phyloP scores from a whole-genome alignment of 2,329 filamentous ascomycete genomes.

The Paecilomyces niveus region DNA sequence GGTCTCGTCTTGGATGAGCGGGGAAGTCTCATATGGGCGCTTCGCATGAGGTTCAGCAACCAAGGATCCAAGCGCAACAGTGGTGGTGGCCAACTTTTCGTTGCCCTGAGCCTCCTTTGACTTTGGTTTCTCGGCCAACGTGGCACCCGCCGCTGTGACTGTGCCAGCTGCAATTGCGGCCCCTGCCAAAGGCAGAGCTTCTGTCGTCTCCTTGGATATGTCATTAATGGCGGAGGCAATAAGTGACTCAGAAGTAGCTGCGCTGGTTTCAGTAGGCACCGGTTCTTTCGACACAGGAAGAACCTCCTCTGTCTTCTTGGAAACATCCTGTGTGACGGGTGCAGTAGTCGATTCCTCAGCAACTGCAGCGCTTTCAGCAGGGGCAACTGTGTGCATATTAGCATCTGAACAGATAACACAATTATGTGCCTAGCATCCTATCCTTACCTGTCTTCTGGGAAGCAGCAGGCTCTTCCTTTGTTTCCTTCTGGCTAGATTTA shows the following conservation, averaged over 20 bases:
- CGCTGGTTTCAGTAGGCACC: neutral
- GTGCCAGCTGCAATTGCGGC: neutral
- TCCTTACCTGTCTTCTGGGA: neutral
- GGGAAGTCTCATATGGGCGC: slow-evolving; percentile 29
- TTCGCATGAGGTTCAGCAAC: slow-evolving; percentile 16
- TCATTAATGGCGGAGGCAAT: neutral
- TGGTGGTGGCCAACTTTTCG: slow-evolving; percentile 1
- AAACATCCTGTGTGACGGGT: neutral
- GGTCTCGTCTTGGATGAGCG: slow-evolving; percentile 21
- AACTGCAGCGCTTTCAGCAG: neutral
- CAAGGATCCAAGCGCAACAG: slow-evolving; percentile 9
- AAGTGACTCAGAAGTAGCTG: neutral
- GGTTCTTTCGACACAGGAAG: neutral
- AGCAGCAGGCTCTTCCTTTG: neutral
- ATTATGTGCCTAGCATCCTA: neutral
- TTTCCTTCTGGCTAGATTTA: neutral
- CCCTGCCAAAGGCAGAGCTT: neutral
- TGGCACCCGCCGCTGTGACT: neutral
- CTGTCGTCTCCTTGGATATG: neutral
- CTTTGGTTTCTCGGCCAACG: neutral
- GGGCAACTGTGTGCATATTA: neutral
- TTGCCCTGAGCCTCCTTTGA: neutral
- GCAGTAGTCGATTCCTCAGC: neutral
- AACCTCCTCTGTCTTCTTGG: neutral
- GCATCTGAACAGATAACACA: neutral